These are phyloP conservation scores for Fusarium sacchari DNA, from an alignment of 2,329 filamentous ascomycete species.

Conservation along the genomic window DNA sequence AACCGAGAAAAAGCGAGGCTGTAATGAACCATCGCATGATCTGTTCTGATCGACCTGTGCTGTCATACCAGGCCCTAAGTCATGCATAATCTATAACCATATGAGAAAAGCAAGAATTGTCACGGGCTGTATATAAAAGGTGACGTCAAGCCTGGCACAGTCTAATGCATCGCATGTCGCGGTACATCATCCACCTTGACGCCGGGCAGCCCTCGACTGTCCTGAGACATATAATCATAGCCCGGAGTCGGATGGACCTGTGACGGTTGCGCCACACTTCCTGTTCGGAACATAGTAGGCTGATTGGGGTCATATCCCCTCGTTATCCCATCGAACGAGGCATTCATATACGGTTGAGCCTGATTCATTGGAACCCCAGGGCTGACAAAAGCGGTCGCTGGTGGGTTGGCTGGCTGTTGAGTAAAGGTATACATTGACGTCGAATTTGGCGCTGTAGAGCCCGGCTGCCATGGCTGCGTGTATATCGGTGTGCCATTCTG, in stretches of 20 bases:
- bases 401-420: conserved; percentile 49
- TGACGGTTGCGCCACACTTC: conserved; percentile 43
- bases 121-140: conserved; percentile 1
- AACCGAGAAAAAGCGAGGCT: conserved; percentile 17
- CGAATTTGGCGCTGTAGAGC: conserved; percentile 53
- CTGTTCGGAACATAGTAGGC: conserved; percentile 48
- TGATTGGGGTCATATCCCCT: conserved; percentile 49
- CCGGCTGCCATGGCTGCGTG: conserved; percentile 56
- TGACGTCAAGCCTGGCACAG: neutral
- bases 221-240: conserved; percentile 50
- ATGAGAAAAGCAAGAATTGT: conserved; percentile 20
- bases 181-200: conserved; percentile 46
- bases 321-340: conserved; percentile 49
- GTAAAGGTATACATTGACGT: conserved; percentile 59
- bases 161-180: conserved; percentile 45
- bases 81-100: conserved; percentile 38
- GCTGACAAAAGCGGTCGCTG: conserved; percentile 47
- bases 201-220: conserved; percentile 46
- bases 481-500: conserved; percentile 54
- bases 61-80: conserved; percentile 44
- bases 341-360: conserved; percentile 48
- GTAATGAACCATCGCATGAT: conserved; percentile 7
- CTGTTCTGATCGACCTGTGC: conserved; percentile 41
- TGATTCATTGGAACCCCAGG: conserved; percentile 47
- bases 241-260: conserved; percentile 45